Conservation (phyloP, 805 yeast species). For the Grigorovia yakushimaensis region DNA sequence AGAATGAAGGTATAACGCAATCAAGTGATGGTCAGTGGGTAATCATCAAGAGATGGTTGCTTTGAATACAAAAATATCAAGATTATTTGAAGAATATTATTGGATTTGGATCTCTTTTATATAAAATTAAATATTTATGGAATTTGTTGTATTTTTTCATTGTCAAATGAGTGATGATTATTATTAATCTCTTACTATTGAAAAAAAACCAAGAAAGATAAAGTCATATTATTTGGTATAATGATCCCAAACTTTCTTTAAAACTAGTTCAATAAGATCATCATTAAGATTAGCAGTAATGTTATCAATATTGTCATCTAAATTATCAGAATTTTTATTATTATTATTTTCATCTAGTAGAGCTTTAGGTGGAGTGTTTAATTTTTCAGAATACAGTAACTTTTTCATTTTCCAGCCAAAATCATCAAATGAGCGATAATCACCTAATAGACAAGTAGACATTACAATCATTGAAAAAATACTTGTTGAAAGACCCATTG, state of each 20-base stretch:
- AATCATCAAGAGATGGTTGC: too few species aligned
- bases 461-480: constrained; percentile 62
- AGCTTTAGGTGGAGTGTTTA: background rate
- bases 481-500: constrained; percentile 64
- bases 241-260: background rate
- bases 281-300: background rate
- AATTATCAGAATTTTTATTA: background rate
- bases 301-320: background rate
- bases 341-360: background rate
- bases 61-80: too few species aligned
- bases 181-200: too few species aligned
- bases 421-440: constrained; percentile 58
- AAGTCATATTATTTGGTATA: background rate
- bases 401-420: constrained; percentile 26
- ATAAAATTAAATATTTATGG: too few species aligned
- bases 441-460: constrained; percentile 74
- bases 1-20: too few species aligned
- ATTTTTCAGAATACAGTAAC: background rate
- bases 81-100: too few species aligned
- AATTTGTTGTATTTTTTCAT: background rate
- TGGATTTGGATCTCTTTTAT: too few species aligned
- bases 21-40: too few species aligned
- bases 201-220: too few species aligned
- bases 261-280: background rate
- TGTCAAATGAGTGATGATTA: too few species aligned